Conservation (phyloP, 192 early-diverging fungal species). For the Gryganskiella cystojenkinii region DNA sequence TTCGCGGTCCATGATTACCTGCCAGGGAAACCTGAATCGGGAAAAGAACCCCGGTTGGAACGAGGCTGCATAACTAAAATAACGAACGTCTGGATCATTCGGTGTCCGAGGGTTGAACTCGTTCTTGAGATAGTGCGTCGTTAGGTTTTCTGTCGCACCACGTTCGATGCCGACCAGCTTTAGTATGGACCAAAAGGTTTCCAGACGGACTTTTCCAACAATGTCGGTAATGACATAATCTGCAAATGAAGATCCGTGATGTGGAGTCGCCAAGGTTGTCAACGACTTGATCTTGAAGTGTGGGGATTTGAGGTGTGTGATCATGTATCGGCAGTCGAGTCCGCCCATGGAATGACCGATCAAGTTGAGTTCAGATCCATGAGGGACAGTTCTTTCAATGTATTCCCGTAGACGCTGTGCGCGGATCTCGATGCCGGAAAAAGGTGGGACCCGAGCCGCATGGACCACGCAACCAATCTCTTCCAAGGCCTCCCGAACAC, state of each 20-base stretch:
- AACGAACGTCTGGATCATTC: slow-evolving; percentile 77
- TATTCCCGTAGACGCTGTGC: slow-evolving; percentile 77
- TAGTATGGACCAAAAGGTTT: slow-evolving; percentile 32
- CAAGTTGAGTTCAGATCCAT: slow-evolving; percentile 77
- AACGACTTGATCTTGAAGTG: slow-evolving; percentile 80
- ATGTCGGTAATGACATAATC: slow-evolving; percentile 66
- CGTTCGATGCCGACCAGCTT: slow-evolving; percentile 68
- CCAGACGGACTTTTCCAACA: slow-evolving; percentile 18
- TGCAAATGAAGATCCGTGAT: slow-evolving; percentile 92
- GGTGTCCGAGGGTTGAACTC: slow-evolving; percentile 91
- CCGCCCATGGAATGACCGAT: slow-evolving; percentile 96
- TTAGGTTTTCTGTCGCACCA: slow-evolving; percentile 90
- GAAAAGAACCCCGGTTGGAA: slow-evolving; percentile 74
- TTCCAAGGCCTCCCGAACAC: slow-evolving; percentile 79
- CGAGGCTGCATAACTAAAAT: slow-evolving; percentile 83
- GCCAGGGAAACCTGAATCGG: slow-evolving; percentile 81
- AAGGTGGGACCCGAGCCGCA: slow-evolving; percentile 76
- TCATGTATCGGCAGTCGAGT: slow-evolving; percentile 91
- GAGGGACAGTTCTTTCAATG: slow-evolving; percentile 63
- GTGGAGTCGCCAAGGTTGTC: slow-evolving; percentile 94
- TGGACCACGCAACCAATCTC: slow-evolving; percentile 85
- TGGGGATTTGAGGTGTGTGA: slow-evolving; percentile 79
- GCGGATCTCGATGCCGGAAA: slow-evolving; percentile 70
- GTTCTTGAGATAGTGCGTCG: slow-evolving; percentile 82
- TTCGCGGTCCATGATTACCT: slow-evolving; percentile 80